Evolutionary conservation across 208 protist species (phyloP).

Genomic region (Crithidia acanthocephali): DNA sequence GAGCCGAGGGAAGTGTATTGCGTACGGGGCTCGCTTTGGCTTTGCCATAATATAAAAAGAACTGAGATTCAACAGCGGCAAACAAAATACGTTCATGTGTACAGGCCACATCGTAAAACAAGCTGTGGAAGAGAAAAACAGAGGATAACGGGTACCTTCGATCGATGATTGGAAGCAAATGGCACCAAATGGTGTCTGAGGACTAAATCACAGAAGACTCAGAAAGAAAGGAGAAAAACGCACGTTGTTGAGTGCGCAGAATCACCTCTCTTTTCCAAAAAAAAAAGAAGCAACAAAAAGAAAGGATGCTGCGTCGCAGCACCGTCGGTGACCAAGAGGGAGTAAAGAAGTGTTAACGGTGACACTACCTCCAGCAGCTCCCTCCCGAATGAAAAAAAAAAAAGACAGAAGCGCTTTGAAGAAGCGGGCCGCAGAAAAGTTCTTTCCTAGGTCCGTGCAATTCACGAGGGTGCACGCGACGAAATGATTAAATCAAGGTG

Average conservation of each 20-base stretch:
- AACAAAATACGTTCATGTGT: neutral
- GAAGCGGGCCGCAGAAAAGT: too few species aligned
- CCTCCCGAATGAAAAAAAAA: too few species aligned
- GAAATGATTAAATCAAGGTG: neutral
- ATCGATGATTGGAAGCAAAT: neutral
- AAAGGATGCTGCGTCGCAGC: too few species aligned
- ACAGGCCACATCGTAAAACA: neutral
- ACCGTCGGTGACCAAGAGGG: too few species aligned
- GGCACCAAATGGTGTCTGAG: too few species aligned
- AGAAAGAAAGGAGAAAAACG: conserved; percentile 3
- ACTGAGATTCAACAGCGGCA: neutral
- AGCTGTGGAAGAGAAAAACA: too few species aligned
- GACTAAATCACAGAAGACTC: neutral
- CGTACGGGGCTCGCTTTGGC: neutral
- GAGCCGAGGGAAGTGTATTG: neutral
- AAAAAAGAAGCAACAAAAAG: too few species aligned
- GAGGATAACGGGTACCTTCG: neutral
- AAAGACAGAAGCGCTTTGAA: too few species aligned
- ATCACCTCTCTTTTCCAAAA: too few species aligned
- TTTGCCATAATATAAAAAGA: conserved; percentile 8
- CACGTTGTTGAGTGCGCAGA: neutral
- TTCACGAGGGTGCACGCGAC: neutral
- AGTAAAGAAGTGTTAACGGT: too few species aligned
- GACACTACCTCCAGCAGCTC: too few species aligned
- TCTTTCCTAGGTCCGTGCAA: too few species aligned